Evolutionary conservation across 2,329 filamentous ascomycete species (phyloP).

Genomic region (Colletotrichum sp.): DNA sequence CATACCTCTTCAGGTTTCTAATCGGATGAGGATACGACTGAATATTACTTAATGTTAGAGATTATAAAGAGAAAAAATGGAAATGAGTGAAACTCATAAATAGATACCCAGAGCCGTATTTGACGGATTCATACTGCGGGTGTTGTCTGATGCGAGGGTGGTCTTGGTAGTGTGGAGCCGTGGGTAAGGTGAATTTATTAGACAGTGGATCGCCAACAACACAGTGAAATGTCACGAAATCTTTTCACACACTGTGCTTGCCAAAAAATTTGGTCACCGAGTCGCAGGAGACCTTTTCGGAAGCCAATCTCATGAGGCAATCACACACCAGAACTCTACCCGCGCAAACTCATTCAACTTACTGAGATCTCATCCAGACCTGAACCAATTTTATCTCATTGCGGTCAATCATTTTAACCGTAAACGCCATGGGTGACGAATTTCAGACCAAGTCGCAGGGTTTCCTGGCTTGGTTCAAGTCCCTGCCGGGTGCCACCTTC

Average conservation of each 20-base stretch:
- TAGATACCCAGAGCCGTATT: not conserved
- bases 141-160: not conserved
- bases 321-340: not conserved
- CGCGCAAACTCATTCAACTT: not conserved
- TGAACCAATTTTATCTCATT: not conserved
- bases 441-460: conserved; percentile 49
- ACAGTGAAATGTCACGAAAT: not conserved
- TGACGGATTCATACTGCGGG: not conserved
- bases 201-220: not conserved
- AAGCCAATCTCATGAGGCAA: not conserved
- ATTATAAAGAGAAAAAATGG: not conserved
- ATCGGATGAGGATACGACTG: not conserved
- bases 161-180: not conserved
- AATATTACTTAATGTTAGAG: too few relatives aligned
- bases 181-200: not conserved
- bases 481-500: conserved; percentile 57
- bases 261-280: not conserved
- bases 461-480: conserved; percentile 61
- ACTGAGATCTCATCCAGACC: not conserved
- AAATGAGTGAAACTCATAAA: not conserved
- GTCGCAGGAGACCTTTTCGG: not conserved
- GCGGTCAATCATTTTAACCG: not conserved
- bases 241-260: not conserved
- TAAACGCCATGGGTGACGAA: conserved; percentile 30
- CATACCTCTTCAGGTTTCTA: not conserved